Percentiles rank a stretch among this genome's conserved stretches.
Evolutionary conservation across 2,329 filamentous ascomycete genomes (phyloP).

Genomic region (Chrysoporthe austroafricana): DNA sequence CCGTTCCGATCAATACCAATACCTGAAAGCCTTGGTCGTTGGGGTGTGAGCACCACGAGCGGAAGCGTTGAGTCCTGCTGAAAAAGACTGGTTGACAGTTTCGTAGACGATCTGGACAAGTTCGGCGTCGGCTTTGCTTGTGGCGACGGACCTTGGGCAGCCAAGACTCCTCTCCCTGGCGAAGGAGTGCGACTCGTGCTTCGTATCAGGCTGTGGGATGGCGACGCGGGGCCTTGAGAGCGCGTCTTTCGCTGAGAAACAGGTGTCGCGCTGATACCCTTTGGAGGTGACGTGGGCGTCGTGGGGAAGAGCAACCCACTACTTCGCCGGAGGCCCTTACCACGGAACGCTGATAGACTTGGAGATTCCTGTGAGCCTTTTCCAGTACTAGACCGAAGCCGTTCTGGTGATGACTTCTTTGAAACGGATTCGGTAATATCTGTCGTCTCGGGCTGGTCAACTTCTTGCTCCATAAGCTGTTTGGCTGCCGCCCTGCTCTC

Average conservation of each 20-base stretch:
- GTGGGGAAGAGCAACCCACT: slow-evolving; percentile 45
- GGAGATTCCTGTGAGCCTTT: slow-evolving; percentile 54
- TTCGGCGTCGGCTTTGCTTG: slow-evolving; percentile 30
- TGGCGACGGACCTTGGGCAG: slow-evolving; percentile 16
- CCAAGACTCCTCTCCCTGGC: slow-evolving; percentile 22
- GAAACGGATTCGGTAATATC: slow-evolving; percentile 45
- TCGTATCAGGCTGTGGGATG: slow-evolving; percentile 24
- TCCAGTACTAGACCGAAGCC: neutral
- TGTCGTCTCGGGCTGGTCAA: slow-evolving; percentile 52
- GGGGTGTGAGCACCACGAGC: slow-evolving; percentile 65
- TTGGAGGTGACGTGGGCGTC: slow-evolving; percentile 41
- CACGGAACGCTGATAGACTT: slow-evolving; percentile 56
- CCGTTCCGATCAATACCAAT: slow-evolving; percentile 72
- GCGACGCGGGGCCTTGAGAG: slow-evolving; percentile 25
- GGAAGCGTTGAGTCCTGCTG: slow-evolving; percentile 59
- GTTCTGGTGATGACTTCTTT: slow-evolving; percentile 39
- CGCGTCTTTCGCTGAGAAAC: slow-evolving; percentile 22
- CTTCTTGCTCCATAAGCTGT: slow-evolving; percentile 63
- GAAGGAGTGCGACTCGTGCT: slow-evolving; percentile 36
- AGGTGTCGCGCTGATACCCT: slow-evolving; percentile 22
- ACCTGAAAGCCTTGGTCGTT: slow-evolving; percentile 64
- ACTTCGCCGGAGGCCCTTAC: slow-evolving; percentile 54
- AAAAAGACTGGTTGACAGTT: slow-evolving; percentile 52
- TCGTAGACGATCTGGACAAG: slow-evolving; percentile 37
- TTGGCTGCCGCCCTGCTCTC: slow-evolving; percentile 54